Base-by-base conservation (phyloP, 331 rosid species). In the Dryas integrifolia region DNA sequence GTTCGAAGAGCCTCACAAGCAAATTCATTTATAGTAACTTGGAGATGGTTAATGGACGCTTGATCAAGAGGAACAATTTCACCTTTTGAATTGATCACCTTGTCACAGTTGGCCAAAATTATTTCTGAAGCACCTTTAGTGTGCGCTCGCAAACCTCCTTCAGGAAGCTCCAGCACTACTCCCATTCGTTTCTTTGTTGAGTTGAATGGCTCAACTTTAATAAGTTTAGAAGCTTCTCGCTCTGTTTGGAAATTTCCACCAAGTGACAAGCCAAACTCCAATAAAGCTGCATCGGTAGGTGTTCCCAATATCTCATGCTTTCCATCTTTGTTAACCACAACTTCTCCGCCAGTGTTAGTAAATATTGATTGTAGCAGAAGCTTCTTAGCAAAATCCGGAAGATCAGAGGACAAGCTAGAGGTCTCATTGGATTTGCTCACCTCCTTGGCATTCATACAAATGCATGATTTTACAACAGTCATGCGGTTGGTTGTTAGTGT, bases 141-240 rank as follows among this genome's bases (percentile, higher is more conserved):
- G 72, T 91, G 98, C 10, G 93, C 98, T 48, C 90, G 77, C 18
- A 89, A 57, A 45, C 95, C 92, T 74, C 89, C 96, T 67, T 69
- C 83, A 1, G 97, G 90, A 69, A 91, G 89, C 83, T 85, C 83
- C 63, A 91, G 77, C 75, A 91, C 89, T n/a, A 86, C 97, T 52
- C 97, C 89, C 98, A 94, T 94, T 63, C 84, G 81, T 69, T 89
- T 94, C 88, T 91, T 94, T 0, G 79, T 50, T 47, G 98, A 94
- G 88, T 94, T 91, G 88, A 94, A 94, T 43, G 98, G 98, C 87
- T 94, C 97, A 65, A 89, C 97, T 82, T 88, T 94, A 71, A 91
- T 84, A 71, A 91, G 77, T 6, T 80, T 85, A 71, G 84, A 76
- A 61, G 87, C 82, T 81, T 89, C 85, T 81, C 89, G 53, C 83